Conservation (phyloP, 768 basidiomycete species). For the Boletellus ananiceps region DNA sequence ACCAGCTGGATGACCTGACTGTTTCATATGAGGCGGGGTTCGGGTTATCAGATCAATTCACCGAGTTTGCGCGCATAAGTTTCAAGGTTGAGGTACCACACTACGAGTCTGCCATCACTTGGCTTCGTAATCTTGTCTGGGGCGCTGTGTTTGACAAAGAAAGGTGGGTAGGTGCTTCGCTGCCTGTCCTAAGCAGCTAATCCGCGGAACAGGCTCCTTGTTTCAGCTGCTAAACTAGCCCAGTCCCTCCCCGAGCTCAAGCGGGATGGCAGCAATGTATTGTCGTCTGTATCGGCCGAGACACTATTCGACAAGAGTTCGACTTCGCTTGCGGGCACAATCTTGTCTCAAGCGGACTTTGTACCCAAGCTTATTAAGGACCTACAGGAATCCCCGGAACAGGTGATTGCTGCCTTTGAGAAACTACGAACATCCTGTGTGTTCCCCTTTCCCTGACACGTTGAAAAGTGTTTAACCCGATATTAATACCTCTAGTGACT, state of each 20-base stretch:
- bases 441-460: slow-evolving; percentile 25
- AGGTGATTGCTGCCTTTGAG: slow-evolving; percentile 70
- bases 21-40: slow-evolving; percentile 77
- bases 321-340: slow-evolving; percentile 58
- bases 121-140: slow-evolving; percentile 81
- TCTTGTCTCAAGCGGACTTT: slow-evolving; percentile 75
- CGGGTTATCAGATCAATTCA: slow-evolving; percentile 61
- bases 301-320: slow-evolving; percentile 66
- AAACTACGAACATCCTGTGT: slow-evolving; percentile 63
- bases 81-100: slow-evolving; percentile 80
- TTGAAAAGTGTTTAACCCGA: neutral
- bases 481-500: slow-evolving; percentile 51
- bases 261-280: slow-evolving; percentile 79
- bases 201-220: slow-evolving; percentile 55
- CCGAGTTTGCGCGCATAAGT: slow-evolving; percentile 67
- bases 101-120: slow-evolving; percentile 79
- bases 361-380: slow-evolving; percentile 68
- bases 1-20: slow-evolving; percentile 86
- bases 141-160: slow-evolving; percentile 73
- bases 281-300: slow-evolving; percentile 64
- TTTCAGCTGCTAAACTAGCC: slow-evolving; percentile 81
- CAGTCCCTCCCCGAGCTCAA: slow-evolving; percentile 90
- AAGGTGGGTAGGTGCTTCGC: slow-evolving; percentile 42
- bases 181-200: neutral
- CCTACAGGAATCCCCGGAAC: slow-evolving; percentile 67